Percentiles rank a stretch among this genome's conserved stretches.
Conservation (phyloP, 2,329 filamentous ascomycete genomes). For the Trichoderma simmonsii region DNA sequence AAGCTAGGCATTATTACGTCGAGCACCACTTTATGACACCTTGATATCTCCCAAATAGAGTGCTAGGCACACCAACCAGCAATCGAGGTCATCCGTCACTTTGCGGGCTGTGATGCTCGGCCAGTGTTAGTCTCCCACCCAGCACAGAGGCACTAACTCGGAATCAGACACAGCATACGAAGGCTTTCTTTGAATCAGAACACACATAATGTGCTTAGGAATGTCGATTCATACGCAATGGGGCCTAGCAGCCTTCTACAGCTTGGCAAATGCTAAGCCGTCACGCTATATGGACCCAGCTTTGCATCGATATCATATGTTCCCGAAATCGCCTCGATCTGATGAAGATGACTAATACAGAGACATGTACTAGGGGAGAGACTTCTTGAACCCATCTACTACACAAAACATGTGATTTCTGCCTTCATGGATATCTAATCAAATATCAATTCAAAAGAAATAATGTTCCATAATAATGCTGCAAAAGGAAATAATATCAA, state of each 20-base stretch:
- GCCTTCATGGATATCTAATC: neutral
- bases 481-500: neutral
- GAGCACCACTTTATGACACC: constrained; percentile 8
- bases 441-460: neutral
- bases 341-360: neutral
- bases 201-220: neutral
- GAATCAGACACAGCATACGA: neutral
- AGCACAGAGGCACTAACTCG: neutral
- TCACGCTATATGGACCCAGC: neutral
- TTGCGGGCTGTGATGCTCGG: neutral
- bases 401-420: neutral
- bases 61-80: neutral
- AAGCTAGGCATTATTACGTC: constrained; percentile 5
- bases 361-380: neutral
- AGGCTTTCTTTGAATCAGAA: neutral
- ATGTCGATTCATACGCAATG: neutral
- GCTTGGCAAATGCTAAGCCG: neutral
- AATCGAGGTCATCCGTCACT: neutral
- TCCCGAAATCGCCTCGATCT: neutral
- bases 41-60: constrained; percentile 6
- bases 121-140: neutral
- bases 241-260: neutral
- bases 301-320: constrained; percentile 9
- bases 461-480: neutral
- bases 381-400: fast-evolving